A percentile compares a stretch with the other conserved stretches of the same genome.
Conservation (phyloP, 2,329 filamentous ascomycete genomes). For the Sarocladium brachiariae region DNA sequence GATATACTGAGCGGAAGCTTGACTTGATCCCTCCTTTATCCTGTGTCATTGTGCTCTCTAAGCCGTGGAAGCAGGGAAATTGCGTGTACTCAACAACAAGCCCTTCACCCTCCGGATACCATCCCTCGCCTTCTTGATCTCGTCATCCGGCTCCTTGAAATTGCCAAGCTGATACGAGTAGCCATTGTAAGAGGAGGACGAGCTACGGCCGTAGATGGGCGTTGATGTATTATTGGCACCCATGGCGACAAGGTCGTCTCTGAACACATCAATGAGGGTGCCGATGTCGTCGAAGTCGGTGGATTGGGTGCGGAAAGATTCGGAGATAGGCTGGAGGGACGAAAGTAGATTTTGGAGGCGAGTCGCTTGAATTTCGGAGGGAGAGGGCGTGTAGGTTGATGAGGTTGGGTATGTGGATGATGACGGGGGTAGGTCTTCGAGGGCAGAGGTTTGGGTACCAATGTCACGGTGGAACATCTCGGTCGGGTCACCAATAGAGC, state of each 20-base stretch:
- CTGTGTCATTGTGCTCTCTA: no score
- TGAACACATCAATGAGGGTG: conserved; percentile 49
- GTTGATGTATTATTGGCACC: conserved; percentile 29
- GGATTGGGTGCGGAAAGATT: conserved; percentile 36
- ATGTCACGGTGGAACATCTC: conserved; percentile 79
- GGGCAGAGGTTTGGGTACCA: conserved; percentile 64
- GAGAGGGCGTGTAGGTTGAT: conserved; percentile 1
- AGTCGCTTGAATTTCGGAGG: conserved; percentile 31
- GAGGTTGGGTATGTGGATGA: no score
- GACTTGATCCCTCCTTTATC: no score
- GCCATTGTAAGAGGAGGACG: conserved; percentile 16
- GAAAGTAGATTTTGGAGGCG: conserved; percentile 36
- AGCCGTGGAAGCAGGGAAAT: conserved; percentile 52
- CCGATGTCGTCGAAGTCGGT: conserved; percentile 45
- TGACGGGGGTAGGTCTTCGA: conserved; percentile 10
- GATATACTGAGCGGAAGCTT: no score
- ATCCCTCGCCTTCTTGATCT: conserved; percentile 64
- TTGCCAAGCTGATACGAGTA: conserved; percentile 22
- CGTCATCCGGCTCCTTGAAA: conserved; percentile 55
- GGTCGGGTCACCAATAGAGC: conserved; percentile 56
- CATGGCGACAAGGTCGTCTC: conserved; percentile 59
- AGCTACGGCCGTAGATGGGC: neutral
- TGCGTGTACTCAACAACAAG: conserved; percentile 65
- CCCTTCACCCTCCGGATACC: conserved; percentile 77
- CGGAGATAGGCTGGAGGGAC: conserved; percentile 34